Evolutionary conservation across 2,329 filamentous ascomycete genomes (phyloP).

Genomic region (Geosmithia morbida): DNA sequence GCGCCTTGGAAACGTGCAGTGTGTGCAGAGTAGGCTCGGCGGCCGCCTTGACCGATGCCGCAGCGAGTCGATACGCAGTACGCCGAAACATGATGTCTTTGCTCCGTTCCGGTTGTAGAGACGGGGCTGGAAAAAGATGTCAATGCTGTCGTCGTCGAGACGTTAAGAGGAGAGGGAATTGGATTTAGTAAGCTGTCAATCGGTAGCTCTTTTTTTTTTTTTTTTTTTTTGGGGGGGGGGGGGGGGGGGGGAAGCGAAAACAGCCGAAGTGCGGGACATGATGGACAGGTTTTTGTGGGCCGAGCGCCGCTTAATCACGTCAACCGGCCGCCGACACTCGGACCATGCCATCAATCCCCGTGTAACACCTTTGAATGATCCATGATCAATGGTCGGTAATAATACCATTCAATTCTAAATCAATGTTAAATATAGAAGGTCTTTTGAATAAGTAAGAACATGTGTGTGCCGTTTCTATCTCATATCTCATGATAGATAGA

Average conservation of each 20-base stretch:
- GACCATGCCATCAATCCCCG: background rate
- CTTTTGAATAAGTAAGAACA: no score
- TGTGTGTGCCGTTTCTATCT: no score
- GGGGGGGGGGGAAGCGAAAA: background rate
- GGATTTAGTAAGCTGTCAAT: background rate
- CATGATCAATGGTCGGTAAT: no score
- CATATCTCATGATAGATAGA: no score
- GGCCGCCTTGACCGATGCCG: conserved; percentile 31
- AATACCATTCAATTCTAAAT: no score
- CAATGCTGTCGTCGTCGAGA: background rate
- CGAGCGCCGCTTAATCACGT: conserved; percentile 2
- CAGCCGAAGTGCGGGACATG: background rate
- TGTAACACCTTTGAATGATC: no score
- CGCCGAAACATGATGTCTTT: conserved; percentile 48
- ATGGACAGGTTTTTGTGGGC: background rate
- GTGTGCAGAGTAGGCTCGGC: conserved; percentile 41
- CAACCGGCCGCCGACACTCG: background rate
- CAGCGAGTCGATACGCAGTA: conserved; percentile 51
- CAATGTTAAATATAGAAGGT: no score
- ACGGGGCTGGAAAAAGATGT: background rate
- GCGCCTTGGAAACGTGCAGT: conserved; percentile 62
- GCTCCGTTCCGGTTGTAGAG: background rate
- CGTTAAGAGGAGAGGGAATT: background rate
- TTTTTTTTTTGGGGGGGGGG: no score
- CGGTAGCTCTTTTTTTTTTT: background rate